Evolutionary conservation across 2,329 filamentous ascomycete genomes (phyloP), one percentile per base, ranked within the genome.

Genomic region (Colletotrichum phormii): DNA sequence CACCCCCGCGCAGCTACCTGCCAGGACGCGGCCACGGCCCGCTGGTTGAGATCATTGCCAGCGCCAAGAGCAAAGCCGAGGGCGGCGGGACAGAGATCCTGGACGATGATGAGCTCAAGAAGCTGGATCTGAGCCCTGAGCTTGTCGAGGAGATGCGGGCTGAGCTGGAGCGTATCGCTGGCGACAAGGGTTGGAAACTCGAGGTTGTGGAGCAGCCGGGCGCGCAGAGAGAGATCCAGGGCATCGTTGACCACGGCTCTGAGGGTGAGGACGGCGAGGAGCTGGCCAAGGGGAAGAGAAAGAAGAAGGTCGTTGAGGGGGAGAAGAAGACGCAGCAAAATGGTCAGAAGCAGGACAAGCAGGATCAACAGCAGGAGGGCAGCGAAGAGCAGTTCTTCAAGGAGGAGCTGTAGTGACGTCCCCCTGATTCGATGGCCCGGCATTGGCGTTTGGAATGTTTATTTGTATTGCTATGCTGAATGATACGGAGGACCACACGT

Each of bases 111-210:
- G 91, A 95, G 74, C 85, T 97, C 49, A 89, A 91, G 78, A 89
- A 90, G 77, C 83, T 94, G 57, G 90, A 93, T 15, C 85, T 96
- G 35, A 89, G 92, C 66, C 89, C 89, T 0, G 88, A 92, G 59
- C 87, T 91, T 55, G 86, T 97, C 3, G 91, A 95, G 76, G 86
- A 91, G 58, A 85, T 97, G 79, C 89, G 89, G 77, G 87, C 91
- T 74, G 86, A 94, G 78, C 82, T 97, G 71, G 87, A 93, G 79
- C 88, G 90, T 77, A 79, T 93, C 53, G 94, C 94, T 0, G 89
- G 91, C 3, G 90, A 92, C 8, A 89, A 91, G 75, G 90, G 91
- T 18, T 98, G 95, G 95, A 93, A 91, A 77, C 84, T 98, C 72
- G 94, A 97, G 81, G 86, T 97, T 15, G 89, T 97, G 1, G 93